Conservation (phyloP, 1,139 yeast species). For the Diutina catenulata region DNA sequence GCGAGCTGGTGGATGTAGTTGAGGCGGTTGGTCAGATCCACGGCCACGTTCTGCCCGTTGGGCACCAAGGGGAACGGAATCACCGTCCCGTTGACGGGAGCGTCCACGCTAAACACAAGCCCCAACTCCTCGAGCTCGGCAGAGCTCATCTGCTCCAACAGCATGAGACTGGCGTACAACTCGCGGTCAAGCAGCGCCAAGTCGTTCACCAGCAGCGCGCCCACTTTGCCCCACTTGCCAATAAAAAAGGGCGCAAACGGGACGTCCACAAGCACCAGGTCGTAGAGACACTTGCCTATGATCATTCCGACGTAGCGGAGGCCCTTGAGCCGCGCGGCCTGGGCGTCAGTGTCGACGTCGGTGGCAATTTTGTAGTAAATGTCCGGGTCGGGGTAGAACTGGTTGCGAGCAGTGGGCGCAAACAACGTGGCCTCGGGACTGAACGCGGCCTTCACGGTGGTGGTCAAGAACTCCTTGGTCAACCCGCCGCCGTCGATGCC, state of each 20-base stretch:
- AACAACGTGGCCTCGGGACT: conserved; percentile 30
- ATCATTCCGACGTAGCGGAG: conserved; percentile 64
- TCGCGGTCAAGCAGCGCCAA: conserved; percentile 59
- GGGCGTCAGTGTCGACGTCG: conserved; percentile 17
- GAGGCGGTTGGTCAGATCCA: conserved; percentile 49
- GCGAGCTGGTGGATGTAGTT: conserved; percentile 73
- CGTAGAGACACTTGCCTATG: conserved; percentile 86
- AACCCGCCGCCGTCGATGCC: conserved; percentile 98
- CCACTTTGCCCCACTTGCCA: conserved; percentile 31
- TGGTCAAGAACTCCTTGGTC: conserved; percentile 79
- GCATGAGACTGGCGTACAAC: conserved; percentile 52
- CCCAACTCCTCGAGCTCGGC: conserved; percentile 50
- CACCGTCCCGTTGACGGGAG: conserved; percentile 24
- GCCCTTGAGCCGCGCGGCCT: conserved; percentile 24
- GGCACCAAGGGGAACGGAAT: conserved; percentile 47
- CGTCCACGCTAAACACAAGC: conserved; percentile 53
- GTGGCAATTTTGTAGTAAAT: conserved; percentile 24
- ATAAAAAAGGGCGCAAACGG: conserved; percentile 82
- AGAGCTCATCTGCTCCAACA: conserved; percentile 43
- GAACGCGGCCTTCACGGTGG: conserved; percentile 63
- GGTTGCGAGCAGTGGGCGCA: conserved; percentile 40
- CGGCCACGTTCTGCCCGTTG: conserved; percentile 41
- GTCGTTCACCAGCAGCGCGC: conserved; percentile 66
- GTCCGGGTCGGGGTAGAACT: conserved; percentile 66
- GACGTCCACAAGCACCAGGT: conserved; percentile 68